Evolutionary conservation across 345 rosid genomes (phyloP).

Genomic region (Camelina neglecta): DNA sequence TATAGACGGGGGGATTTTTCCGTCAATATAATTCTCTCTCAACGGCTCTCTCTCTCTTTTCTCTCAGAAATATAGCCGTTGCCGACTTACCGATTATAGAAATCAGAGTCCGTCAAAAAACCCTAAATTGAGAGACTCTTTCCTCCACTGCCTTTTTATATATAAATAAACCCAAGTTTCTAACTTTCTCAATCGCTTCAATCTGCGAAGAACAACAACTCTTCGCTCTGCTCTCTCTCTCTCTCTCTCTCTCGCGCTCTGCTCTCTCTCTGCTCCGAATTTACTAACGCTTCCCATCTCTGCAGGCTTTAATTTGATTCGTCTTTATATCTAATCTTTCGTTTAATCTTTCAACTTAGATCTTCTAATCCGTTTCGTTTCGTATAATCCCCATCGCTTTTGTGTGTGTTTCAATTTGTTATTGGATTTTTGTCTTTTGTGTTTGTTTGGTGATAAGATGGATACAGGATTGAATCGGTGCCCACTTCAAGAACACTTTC

Average conservation of each 20-base stretch:
- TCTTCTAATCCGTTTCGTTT: slow-evolving; percentile 14
- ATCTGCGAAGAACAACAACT: not conserved
- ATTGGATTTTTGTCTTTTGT: not conserved
- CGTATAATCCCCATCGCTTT: not conserved
- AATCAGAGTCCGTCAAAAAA: too few species aligned
- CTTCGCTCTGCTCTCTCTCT: not conserved
- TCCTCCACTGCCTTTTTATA: too few species aligned
- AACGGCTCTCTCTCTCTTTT: too few species aligned
- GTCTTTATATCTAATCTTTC: not conserved
- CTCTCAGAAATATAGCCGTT: too few species aligned
- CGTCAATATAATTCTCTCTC: too few species aligned
- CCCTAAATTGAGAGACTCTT: too few species aligned
- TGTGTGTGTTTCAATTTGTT: not conserved
- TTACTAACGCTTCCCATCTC: not conserved
- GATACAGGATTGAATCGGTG: slow-evolving; percentile 46
- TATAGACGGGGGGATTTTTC: too few species aligned
- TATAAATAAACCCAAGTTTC: too few species aligned
- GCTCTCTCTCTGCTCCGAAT: not conserved
- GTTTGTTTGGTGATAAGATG: slow-evolving; percentile 7
- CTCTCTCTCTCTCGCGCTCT: too few species aligned
- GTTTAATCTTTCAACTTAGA: not conserved
- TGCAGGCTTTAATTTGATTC: slow-evolving; percentile 6
- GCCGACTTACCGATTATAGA: too few species aligned
- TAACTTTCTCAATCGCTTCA: too few species aligned
- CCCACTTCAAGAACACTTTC: slow-evolving; percentile 55